A percentile compares a stretch with the other conserved stretches of the same genome.
phyloP scores from a whole-genome alignment of 441 rosid genomes.

The Arabidopsis hybrid region DNA sequence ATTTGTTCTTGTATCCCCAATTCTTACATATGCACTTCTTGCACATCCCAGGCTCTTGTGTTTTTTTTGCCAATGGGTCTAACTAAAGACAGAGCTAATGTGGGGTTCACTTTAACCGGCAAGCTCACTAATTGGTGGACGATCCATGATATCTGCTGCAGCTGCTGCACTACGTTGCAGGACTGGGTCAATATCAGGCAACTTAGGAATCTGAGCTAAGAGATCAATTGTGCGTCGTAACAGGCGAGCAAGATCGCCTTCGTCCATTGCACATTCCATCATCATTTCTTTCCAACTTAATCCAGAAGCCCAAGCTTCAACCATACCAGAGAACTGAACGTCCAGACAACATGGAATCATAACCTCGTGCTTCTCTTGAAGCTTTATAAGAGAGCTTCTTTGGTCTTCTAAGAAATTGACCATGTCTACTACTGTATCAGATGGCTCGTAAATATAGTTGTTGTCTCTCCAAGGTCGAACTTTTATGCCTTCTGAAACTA shows the following conservation, averaged over 20 bases:
- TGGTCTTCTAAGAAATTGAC: conserved; percentile 72
- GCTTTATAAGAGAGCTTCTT: conserved; percentile 60
- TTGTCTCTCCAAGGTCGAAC: conserved; percentile 79
- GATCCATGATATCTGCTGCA: conserved; percentile 83
- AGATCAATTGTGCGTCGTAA: conserved; percentile 82
- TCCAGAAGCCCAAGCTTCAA: conserved; percentile 98
- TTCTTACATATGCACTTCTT: conserved; percentile 20
- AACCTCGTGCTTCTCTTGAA: conserved; percentile 86
- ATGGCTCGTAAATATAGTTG: conserved; percentile 76
- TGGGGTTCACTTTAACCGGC: conserved; percentile 41
- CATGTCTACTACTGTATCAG: conserved; percentile 61
- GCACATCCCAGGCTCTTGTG: conserved; percentile 15
- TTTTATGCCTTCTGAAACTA: conserved; percentile 92
- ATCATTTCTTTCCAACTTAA: conserved; percentile 92
- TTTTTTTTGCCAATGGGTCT: conserved; percentile 2
- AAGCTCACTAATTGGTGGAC: conserved; percentile 92
- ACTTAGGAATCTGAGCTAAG: conserved; percentile 90
- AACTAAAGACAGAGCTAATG: conserved; percentile 17
- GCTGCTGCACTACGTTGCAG: conserved; percentile 70
- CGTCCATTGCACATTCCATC: conserved; percentile 98
- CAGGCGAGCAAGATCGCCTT: conserved; percentile 93
- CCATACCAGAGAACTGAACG: conserved; percentile 91
- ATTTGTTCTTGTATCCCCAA: conserved; percentile 13
- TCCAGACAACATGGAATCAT: conserved; percentile 75
- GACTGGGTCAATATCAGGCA: conserved; percentile 76